Evolutionary conservation across 1,139 yeast species (phyloP), one percentile per base, ranked within the genome.

Genomic region (Candida tropicalis): DNA sequence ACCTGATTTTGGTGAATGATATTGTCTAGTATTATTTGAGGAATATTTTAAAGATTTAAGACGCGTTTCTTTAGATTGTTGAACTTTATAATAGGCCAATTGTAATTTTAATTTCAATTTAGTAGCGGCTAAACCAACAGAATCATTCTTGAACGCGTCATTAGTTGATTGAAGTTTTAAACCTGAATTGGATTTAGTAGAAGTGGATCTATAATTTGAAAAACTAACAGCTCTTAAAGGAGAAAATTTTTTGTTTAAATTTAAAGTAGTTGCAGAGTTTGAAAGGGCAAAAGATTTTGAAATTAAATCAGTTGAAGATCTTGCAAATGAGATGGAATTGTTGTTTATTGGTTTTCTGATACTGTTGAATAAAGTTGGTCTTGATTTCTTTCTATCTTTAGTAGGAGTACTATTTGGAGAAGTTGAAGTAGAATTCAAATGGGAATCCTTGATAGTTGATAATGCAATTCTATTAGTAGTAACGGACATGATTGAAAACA

Each of bases 41-140:
- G 39, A 15, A 9, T 43, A 33, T 31, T 38, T 37, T 27, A 35
- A 27, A 10, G 42, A 27, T 35, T 25, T 24, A 16, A 33, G 38
- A 24, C 35, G 43, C 17, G 42, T 37, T 15, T 41, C 15, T 13
- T 48, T 39, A 16, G 46, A 46, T 40, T 60, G 65, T 47, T 64
- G 78, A 45, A 87, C 78, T 59, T 87, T 88, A 67, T 81, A 87
- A 55, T 85, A 78, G 1, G 97, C 97, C 53, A 88, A 67, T 57
- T 83, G 86, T 31, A 89, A 73, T 55, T 91, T 81, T 54, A 82
- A 70, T 58, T 84, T 84, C 56, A 88, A 73, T 57, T 80, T 78
- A 40, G 84, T 73, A 11, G 91, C 90, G 23, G 81, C 75, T 48
- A 65, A 59, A 28, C 62, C 65, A 11, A 66, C 68, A 29, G 60